Evolutionary conservation across 345 rosid species (phyloP).

Genomic region (Turnera subulata): DNA sequence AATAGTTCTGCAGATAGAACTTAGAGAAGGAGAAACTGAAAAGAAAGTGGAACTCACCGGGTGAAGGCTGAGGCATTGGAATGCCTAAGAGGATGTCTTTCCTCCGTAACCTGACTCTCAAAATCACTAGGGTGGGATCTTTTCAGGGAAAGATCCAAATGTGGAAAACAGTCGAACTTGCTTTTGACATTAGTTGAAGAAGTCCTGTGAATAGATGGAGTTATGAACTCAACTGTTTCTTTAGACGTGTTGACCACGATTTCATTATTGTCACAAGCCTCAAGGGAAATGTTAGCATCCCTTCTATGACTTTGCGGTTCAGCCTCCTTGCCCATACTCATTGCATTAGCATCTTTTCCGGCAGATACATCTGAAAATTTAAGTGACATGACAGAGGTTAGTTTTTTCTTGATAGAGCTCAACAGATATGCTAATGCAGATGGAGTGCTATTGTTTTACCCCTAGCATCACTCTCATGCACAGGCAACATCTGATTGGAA

Average conservation of each 20-base stretch:
- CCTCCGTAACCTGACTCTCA: constrained; percentile 45
- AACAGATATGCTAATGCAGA: constrained; percentile 3
- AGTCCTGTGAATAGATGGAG: no score
- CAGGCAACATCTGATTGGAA: constrained; percentile 20
- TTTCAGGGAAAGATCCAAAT: constrained; percentile 74
- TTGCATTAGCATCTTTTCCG: constrained; percentile 15
- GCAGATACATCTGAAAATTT: constrained; percentile 23
- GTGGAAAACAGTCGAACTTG: constrained; percentile 45
- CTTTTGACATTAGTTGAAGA: no score
- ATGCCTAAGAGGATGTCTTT: constrained; percentile 50
- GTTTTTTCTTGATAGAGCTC: constrained; percentile 2
- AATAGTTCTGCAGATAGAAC: not conserved
- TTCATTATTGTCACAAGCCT: constrained; percentile 19
- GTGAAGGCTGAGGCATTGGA: constrained; percentile 87
- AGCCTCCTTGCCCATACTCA: constrained; percentile 16
- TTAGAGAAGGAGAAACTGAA: not conserved
- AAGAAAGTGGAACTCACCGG: constrained; percentile 39
- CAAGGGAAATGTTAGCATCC: constrained; percentile 17
- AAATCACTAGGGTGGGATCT: constrained; percentile 37
- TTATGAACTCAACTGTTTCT: constrained; percentile 71
- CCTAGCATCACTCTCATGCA: constrained; percentile 29
- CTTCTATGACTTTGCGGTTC: constrained; percentile 25
- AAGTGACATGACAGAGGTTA: constrained; percentile 2
- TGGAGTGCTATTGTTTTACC: constrained; percentile 30
- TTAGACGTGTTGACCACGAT: constrained; percentile 28